Base-by-base conservation (phyloP, 2,329 filamentous ascomycete genomes). In the Fusarium sp. region DNA sequence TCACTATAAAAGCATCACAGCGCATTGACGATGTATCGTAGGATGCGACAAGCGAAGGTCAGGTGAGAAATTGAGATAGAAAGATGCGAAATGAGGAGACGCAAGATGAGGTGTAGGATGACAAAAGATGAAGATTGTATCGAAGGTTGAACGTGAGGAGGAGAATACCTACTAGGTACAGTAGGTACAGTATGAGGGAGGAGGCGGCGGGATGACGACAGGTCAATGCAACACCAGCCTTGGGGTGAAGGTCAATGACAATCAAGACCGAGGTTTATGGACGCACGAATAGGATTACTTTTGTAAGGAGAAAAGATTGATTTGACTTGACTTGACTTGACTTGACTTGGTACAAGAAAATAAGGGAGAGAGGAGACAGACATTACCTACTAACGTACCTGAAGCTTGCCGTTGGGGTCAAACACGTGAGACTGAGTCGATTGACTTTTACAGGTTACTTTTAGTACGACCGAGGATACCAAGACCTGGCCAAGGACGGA, bases 371-470 rank as follows among this genome's bases (percentile, higher is more conserved):
- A 12, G 37, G 30, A 37, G 30, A 37, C 18, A 46, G 18, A 46
- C 18, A 57, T 25, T 28, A 2, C 12, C 28, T 28, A 48, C 21
- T 23, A 23, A 23, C 21, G 21, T 23, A 23, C 49, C 50, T 62
- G 45, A 44, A 39, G 44, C 26, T 46, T 59, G 65, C 60, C 26
- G 66, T 65, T 69, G 65, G 54, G 59, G 65, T 34, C 28, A 57
- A 50, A 65, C 65, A 69, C 66, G 65, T 69, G 66, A 69, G 61
- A 41, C 43, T 59, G 52, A 42, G 44, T 43, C n/a, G 53, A 53
- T 63, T 49, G 41, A 45, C 43, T 57, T 62, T 58, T 51, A 41
- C 51, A 41, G 52, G 52, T 58, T 45, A 45, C 43, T 53, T 48
- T 59, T 48, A 45, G 41, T 46, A 50, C 28, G 51, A 31, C 45